Base-by-base conservation (phyloP, 768 basidiomycete species). In the Lentinula edodes region DNA sequence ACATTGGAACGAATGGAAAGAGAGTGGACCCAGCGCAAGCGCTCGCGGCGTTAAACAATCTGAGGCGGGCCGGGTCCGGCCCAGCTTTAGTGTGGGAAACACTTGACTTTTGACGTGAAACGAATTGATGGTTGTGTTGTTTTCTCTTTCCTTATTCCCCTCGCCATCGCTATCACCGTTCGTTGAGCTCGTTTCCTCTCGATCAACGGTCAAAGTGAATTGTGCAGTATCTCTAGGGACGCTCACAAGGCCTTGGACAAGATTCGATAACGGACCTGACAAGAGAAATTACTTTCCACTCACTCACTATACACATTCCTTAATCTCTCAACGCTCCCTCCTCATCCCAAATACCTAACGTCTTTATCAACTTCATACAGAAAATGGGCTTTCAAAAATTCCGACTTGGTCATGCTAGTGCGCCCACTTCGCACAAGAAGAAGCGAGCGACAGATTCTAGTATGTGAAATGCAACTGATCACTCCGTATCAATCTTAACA, bases 301-400 rank as follows among this genome's bases (percentile, higher is more conserved):
- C 23, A 23, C 52, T 46, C 46, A 20, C 46, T 48, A 46, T 46
- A 53, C 38, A 35, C 52, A 53, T 53, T 53, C 52, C n/a, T 53
- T 53, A 39, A 53, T 28, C 52, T 53, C 28, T 10, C 2, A n/a
- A n/a, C 52, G 34, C 52, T 53, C 34, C 13, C 32, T 39, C 34
- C 15, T 35, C 32, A 35, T 35, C 32, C 16, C 52, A 53, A 35
- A 35, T 13, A 16, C 38, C 32, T 53, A 53, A 35, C 52, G 34
- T 53, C 38, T 53, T 16, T 39, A 41, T 46, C 16, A 39, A 48
- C 62, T 64, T 58, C 71, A 75, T 70, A 65, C 41, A 50, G 68
- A 68, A 56, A 68, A 70, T 70, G 72, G 65, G 18, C 20, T 48
- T 48, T 23, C 20, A 48, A 23, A 48, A 48, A 23, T 23, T 20